phyloP scores from a whole-genome alignment of 2,329 filamentous ascomycete genomes.

The Zymoseptoria ardabiliae region DNA sequence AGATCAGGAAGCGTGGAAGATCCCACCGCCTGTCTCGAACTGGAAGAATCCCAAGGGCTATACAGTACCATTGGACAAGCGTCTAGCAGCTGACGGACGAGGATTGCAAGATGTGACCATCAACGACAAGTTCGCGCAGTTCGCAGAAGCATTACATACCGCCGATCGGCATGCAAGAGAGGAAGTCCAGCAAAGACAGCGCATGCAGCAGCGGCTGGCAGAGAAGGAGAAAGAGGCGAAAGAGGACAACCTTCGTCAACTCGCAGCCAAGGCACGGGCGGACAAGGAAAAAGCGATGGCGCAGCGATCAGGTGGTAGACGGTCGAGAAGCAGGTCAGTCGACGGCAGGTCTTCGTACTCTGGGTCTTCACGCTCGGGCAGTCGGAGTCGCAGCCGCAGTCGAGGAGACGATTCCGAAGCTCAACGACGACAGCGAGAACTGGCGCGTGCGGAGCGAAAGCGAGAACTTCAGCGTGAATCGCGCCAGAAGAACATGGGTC shows the following conservation, averaged over 20 bases:
- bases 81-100: slow-evolving; percentile 85
- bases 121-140: slow-evolving; percentile 97
- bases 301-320: slow-evolving; percentile 38
- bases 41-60: slow-evolving; percentile 99
- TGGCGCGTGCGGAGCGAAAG: slow-evolving; percentile 66
- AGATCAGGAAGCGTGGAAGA: slow-evolving; percentile 95
- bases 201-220: slow-evolving; percentile 92
- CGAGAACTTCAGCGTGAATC: slow-evolving; percentile 83
- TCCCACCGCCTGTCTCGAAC: slow-evolving; percentile 82
- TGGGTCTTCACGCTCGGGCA: slow-evolving; percentile 18
- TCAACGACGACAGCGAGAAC: slow-evolving; percentile 59
- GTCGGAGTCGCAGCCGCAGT: slow-evolving; percentile 21
- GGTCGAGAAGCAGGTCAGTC: slow-evolving; percentile 26
- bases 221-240: slow-evolving; percentile 96
- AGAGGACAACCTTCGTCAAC: slow-evolving; percentile 78
- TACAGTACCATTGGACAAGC: slow-evolving; percentile 91
- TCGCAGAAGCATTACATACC: slow-evolving; percentile 88
- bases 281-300: slow-evolving; percentile 44
- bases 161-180: slow-evolving; percentile 92
- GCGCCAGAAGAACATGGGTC: slow-evolving; percentile 90
- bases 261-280: slow-evolving; percentile 87
- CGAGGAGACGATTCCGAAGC: slow-evolving; percentile 53
- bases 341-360: slow-evolving; percentile 34
- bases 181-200: slow-evolving; percentile 82
- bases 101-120: slow-evolving; percentile 90